phyloP scores from a whole-genome alignment of 192 early-diverging fungal genomes.

The Coemansia sp. region DNA sequence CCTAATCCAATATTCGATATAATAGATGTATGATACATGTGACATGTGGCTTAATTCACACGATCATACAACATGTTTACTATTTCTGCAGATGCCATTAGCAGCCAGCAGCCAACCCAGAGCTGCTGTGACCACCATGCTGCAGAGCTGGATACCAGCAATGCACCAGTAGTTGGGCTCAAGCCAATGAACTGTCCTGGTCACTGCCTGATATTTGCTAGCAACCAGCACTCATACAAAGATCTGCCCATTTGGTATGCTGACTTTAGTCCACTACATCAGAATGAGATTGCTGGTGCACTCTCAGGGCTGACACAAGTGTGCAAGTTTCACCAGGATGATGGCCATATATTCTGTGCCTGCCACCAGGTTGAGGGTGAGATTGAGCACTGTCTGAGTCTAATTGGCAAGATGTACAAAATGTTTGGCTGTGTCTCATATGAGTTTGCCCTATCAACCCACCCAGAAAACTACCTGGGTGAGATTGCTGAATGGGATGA shows the following conservation, averaged over 20 bases:
- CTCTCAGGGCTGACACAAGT: constrained; percentile 88
- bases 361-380: constrained; percentile 76
- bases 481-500: constrained; percentile 69
- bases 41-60: no score
- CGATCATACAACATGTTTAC: constrained; percentile 95
- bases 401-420: constrained; percentile 77
- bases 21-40: no score
- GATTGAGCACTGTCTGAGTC: constrained; percentile 71
- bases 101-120: not conserved
- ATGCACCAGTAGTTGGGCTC: constrained; percentile 65
- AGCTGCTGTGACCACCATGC: constrained; percentile 40
- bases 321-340: constrained; percentile 94
- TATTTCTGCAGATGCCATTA: constrained; percentile 20
- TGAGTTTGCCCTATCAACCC: constrained; percentile 77
- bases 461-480: constrained; percentile 78
- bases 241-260: constrained; percentile 88
- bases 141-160: not conserved
- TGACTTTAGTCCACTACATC: constrained; percentile 91
- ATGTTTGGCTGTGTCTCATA: constrained; percentile 78
- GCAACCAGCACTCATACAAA: constrained; percentile 73
- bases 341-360: constrained; percentile 94
- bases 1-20: no score
- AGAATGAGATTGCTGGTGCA: constrained; percentile 90
- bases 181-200: constrained; percentile 99
- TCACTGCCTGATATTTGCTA: constrained; percentile 89